Evolutionary conservation across 1,284 basidiomycete genomes (phyloP).

Genomic region (Pterulicium gracile): DNA sequence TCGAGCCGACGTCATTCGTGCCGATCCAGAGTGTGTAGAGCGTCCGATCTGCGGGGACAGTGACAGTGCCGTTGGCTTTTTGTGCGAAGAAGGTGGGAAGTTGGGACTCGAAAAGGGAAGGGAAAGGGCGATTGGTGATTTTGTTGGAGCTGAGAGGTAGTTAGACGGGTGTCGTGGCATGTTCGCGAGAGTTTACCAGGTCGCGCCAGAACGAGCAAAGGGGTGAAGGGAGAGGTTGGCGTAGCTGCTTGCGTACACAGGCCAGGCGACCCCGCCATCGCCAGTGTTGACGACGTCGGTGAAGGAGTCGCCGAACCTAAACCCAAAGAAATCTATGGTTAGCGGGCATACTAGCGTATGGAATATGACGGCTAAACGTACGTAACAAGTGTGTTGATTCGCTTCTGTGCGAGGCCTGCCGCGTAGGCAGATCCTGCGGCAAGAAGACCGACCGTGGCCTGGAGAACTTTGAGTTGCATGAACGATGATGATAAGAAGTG

Average conservation of each 20-base stretch:
- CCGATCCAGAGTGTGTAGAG: conserved; percentile 36
- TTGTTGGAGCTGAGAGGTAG: conserved; percentile 23
- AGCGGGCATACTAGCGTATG: not conserved
- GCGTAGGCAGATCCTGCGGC: too few species aligned
- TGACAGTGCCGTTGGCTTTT: conserved; percentile 17
- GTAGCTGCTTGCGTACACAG: conserved; percentile 27
- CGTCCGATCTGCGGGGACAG: conserved; percentile 22
- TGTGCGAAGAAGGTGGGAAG: conserved; percentile 25
- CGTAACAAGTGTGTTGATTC: conserved; percentile 30
- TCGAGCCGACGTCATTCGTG: conserved; percentile 32
- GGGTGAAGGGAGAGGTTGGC: conserved; percentile 25
- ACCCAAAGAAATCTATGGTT: not conserved
- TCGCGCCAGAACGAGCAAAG: conserved; percentile 32
- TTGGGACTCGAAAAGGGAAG: conserved; percentile 30
- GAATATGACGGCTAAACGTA: not conserved
- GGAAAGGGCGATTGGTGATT: conserved; percentile 30
- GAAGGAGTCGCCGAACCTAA: conserved; percentile 30
- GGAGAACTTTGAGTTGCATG: too few species aligned
- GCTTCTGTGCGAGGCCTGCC: conserved; percentile 13
- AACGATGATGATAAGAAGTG: too few species aligned
- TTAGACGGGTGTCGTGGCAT: not conserved
- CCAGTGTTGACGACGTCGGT: conserved; percentile 23
- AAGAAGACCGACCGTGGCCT: too few species aligned
- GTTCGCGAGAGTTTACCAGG: conserved; percentile 17
- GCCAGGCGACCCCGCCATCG: conserved; percentile 25